Base-by-base conservation (phyloP, 208 protist species). In the Acanthamoeba castellanii region DNA sequence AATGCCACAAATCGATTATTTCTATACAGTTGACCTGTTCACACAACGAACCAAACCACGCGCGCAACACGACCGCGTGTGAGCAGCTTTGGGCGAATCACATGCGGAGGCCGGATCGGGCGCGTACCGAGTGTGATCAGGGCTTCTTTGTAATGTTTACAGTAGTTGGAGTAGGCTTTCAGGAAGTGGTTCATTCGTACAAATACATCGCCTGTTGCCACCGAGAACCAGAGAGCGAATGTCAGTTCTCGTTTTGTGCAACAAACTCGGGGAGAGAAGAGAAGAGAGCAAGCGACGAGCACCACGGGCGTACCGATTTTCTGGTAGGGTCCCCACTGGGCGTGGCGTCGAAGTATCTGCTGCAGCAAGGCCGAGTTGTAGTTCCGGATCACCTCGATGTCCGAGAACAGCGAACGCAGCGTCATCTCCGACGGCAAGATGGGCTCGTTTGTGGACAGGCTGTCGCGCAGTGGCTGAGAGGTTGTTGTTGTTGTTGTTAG, bases 61-160 rank as follows among this genome's bases (percentile, higher is more conserved):
- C 13, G 4, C 25, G n/a, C 64, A 72, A 37, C 37, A 37, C 37
- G 37, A 37, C 37, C 37, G 3, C 37, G 64, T 27, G 64, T 25
- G 64, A 70, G 64, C 13, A 18, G 64, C 13, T 25, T 14, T 7
- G 64, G 16, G 20, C 9, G 27, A 13, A n/a, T 70, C 37, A 2
- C 37, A 37, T 37, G 37, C 37, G 37, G 37, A 37, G 37, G 37
- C 37, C 37, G 20, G 13, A 20, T 70, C 7, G 13, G 64, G 64
- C 72, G 42, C 22, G 37, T 85, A 85, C 76, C 76, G 45, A 85
- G 76, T 30, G 76, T 85, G 27, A 85, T 57, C 16, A 92, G 64
- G 85, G 85, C 85, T 70, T 92, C 85, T 92, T 92, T 92, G 55
- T 92, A 92, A 32, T 92, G 85, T 92, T 66, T 92, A 74, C 85